Conservation (phyloP, 257 asterid genomes). For the Pogostemon cablin region DNA sequence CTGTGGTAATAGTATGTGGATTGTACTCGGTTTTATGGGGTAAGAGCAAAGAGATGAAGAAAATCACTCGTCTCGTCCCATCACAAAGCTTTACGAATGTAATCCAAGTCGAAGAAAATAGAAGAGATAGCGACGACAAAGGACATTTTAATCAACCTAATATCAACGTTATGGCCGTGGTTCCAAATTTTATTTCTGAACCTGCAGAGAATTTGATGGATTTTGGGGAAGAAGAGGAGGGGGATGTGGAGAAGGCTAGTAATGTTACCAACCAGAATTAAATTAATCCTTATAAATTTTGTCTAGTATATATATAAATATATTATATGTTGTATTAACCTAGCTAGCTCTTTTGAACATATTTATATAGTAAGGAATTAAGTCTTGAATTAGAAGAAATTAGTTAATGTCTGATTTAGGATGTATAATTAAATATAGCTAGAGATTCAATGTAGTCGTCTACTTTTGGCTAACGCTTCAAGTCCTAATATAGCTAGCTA, state of each 20-base stretch:
- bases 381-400: too few relatives aligned
- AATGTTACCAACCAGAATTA: too few relatives aligned
- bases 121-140: constrained; percentile 12
- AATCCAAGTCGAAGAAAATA: constrained; percentile 14
- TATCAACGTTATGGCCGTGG: constrained; percentile 26
- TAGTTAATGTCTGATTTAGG: too few relatives aligned
- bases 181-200: constrained; percentile 37
- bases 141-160: background rate
- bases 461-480: too few relatives aligned
- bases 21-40: constrained; percentile 74
- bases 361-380: too few relatives aligned
- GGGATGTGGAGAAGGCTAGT: constrained; percentile 32
- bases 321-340: too few relatives aligned
- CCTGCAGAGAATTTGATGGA: background rate
- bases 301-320: too few relatives aligned
- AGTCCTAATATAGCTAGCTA: too few relatives aligned
- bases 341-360: too few relatives aligned
- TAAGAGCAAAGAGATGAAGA: constrained; percentile 55
- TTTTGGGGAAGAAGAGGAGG: constrained; percentile 20
- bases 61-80: constrained; percentile 38
- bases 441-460: too few relatives aligned
- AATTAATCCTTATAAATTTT: too few relatives aligned
- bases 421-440: too few relatives aligned
- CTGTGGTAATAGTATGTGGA: constrained; percentile 49
- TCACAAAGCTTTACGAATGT: constrained; percentile 21